Evolutionary conservation across 2,329 filamentous ascomycete species (phyloP).

Genomic region (Fusarium ambrosium): DNA sequence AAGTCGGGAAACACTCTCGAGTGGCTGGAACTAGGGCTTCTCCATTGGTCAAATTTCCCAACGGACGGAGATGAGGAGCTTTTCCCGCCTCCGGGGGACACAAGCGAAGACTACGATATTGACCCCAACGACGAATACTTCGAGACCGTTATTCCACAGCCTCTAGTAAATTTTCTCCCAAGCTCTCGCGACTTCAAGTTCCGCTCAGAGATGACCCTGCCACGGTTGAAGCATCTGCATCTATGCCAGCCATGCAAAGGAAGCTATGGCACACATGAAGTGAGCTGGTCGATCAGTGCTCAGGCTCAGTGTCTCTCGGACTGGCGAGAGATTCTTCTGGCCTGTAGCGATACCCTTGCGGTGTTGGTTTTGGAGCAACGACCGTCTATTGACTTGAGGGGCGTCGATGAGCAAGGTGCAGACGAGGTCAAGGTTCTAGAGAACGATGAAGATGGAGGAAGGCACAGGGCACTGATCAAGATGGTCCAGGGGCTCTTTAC

Average conservation of each 20-base stretch:
- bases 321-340: slow-evolving; percentile 9
- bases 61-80: rapidly evolving
- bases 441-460: background rate
- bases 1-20: slow-evolving; percentile 10
- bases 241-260: slow-evolving; percentile 10
- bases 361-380: slow-evolving; percentile 32
- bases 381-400: background rate
- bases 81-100: background rate
- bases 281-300: slow-evolving; percentile 14
- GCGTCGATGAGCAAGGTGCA: slow-evolving; percentile 10
- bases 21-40: slow-evolving; percentile 29
- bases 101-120: background rate
- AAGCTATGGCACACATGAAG: background rate
- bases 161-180: slow-evolving; percentile 13
- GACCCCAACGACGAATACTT: background rate
- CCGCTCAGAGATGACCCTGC: background rate
- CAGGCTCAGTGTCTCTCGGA: background rate
- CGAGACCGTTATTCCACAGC: background rate
- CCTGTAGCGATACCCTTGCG: slow-evolving; percentile 7
- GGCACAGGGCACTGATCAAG: background rate
- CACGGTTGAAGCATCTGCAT: slow-evolving; percentile 5
- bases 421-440: slow-evolving; percentile 18
- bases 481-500: background rate
- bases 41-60: background rate
- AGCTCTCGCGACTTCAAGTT: background rate